Conservation (phyloP, 2,329 filamentous ascomycete species). For the Apiospora sp. region DNA sequence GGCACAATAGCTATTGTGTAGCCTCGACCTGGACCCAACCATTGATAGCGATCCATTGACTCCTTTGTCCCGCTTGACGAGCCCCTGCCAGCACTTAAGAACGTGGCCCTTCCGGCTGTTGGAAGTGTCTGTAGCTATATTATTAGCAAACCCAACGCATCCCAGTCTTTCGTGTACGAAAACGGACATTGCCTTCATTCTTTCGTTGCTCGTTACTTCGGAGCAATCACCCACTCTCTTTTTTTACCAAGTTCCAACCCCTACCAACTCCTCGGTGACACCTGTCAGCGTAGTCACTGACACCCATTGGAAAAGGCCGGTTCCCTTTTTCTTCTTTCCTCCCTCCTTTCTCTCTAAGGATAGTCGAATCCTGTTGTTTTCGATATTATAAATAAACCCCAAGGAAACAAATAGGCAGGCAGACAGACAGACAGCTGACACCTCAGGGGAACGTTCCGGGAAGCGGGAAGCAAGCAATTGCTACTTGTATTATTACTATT, state of each 20-base stretch:
- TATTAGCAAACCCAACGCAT: background rate
- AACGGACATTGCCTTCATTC: slow-evolving; percentile 3
- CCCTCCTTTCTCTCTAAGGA: background rate
- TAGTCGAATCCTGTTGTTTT: background rate
- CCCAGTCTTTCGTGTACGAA: slow-evolving; percentile 5
- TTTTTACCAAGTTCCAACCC: background rate
- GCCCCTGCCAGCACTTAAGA: background rate
- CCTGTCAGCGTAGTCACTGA: background rate
- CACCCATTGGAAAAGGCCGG: background rate
- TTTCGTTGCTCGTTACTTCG: background rate
- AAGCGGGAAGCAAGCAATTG: background rate
- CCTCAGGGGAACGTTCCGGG: background rate
- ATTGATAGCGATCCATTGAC: background rate
- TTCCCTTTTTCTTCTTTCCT: background rate
- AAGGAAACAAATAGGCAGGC: background rate
- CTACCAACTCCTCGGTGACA: background rate
- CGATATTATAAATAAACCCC: background rate
- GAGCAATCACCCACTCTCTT: background rate
- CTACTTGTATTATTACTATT: background rate
- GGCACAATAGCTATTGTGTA: slow-evolving; percentile 4
- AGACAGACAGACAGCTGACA: background rate
- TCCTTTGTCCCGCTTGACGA: background rate
- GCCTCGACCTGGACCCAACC: background rate
- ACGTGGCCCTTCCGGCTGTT: background rate
- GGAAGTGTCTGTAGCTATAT: background rate